Base-by-base conservation (phyloP, 2,329 filamentous ascomycete genomes). In the Nannizzia gypsea region DNA sequence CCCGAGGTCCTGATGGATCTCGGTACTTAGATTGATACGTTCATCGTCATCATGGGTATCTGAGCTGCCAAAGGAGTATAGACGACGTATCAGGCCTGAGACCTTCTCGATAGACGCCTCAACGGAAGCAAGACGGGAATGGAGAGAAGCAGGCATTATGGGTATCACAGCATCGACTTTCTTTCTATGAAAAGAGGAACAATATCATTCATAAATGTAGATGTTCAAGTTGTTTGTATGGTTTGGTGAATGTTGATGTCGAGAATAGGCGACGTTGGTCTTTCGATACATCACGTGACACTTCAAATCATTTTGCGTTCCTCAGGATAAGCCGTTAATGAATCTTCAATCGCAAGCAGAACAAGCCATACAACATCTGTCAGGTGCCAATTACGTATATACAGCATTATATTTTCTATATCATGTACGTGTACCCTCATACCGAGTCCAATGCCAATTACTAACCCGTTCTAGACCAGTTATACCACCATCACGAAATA, bases 1-100 rank as follows among this genome's bases (percentile, higher is more conserved):
- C 66, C 89, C 86, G 62, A 96, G 74, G 17, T 82, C 81, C 67
- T 89, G 84, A 65, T 87, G 85, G 64, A 96, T 95, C 71, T 96
- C 90, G 22, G 83, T 79, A 64, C 84, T 83, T 36, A 96, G 81
- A 73, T 96, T 90, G 20, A 85, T 72, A 60, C 86, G 83, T 4
- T 79, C 78, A 63, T 83, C 80, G 77, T 85, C 74, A 79, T 87
- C 78, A 81, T 88, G 68, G 71, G 79, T 74, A 9, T 71, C 83
- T 78, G 78, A 84, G 75, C 74, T 85, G 73, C 69, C 85, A 69
- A 86, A 78, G 70, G 78, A 83, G 64, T 78, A 74, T 17, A 86
- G 72, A 38, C 81, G 78, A 59, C 78, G 74, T 59, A 86, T 80
- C 38, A 84, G 78, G 52, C 77, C 76, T 28, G 80, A 76, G 3